Evolutionary conservation across 768 basidiomycete species (phyloP).

Genomic region (Xanthoconium stramineum): DNA sequence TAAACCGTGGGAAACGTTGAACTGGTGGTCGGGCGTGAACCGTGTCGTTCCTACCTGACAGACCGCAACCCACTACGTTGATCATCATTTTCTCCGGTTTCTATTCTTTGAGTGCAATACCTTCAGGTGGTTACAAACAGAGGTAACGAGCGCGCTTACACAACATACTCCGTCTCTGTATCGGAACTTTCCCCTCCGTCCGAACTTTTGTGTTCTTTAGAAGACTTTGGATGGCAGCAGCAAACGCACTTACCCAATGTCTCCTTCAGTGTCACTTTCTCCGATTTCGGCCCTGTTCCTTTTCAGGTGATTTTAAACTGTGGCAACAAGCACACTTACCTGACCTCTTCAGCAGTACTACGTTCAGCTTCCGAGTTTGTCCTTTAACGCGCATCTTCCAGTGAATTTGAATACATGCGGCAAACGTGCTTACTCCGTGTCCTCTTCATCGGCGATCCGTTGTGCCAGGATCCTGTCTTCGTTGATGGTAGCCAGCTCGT

Average conservation of each 20-base stretch:
- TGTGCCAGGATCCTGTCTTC: constrained; percentile 25
- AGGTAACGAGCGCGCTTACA: not conserved
- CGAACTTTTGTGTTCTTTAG: not conserved
- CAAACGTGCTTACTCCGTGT: not conserved
- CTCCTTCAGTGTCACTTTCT: not conserved
- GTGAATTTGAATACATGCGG: not conserved
- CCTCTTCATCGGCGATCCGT: constrained; percentile 6
- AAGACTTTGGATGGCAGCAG: not conserved
- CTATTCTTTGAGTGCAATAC: not conserved
- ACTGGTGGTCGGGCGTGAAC: not conserved
- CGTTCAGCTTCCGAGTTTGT: not conserved
- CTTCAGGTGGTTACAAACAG: not conserved
- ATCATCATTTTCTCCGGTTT: not conserved
- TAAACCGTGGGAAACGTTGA: not conserved
- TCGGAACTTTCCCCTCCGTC: not conserved
- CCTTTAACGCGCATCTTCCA: not conserved
- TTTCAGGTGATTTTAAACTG: not conserved
- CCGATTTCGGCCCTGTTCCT: not conserved
- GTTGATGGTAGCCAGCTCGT: constrained; percentile 10
- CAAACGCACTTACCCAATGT: not conserved
- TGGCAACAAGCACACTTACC: not conserved
- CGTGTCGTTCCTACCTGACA: not conserved
- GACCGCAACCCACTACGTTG: not conserved
- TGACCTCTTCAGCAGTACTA: not conserved
- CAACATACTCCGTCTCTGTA: not conserved